Evolutionary conservation across 2,329 filamentous ascomycete species (phyloP).

Genomic region (Cladosporium sp.): DNA sequence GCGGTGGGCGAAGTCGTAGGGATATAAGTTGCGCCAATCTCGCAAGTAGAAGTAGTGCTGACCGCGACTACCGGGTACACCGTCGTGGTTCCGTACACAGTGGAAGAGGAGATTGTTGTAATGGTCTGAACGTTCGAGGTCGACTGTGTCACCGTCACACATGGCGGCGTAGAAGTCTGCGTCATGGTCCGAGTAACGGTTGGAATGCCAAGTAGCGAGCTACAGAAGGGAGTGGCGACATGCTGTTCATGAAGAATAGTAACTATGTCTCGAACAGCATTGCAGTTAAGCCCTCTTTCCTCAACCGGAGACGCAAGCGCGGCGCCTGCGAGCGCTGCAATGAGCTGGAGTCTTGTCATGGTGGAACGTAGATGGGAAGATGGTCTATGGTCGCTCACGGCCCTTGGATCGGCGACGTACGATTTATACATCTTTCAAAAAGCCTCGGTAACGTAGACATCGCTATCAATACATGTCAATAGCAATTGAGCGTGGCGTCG

Average conservation of each 20-base stretch:
- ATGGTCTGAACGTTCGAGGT: constrained; percentile 1
- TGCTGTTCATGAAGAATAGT: constrained; percentile 5
- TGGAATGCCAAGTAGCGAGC: neutral
- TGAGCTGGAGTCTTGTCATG: neutral
- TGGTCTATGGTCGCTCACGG: neutral
- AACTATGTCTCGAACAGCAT: constrained; percentile 3
- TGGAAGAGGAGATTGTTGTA: neutral
- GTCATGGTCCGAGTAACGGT: neutral
- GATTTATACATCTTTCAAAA: neutral
- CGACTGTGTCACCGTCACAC: neutral
- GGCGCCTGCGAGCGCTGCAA: neutral
- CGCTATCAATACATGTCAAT: neutral
- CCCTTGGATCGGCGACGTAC: neutral
- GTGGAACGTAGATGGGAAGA: no score
- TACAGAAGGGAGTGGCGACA: constrained; percentile 10
- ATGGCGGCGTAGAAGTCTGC: neutral
- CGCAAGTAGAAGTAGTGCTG: constrained; percentile 1
- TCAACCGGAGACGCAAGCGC: neutral
- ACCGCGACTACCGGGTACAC: constrained; percentile 10
- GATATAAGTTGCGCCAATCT: neutral
- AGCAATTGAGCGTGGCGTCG: no score
- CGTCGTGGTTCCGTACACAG: neutral
- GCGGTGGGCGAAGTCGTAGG: neutral
- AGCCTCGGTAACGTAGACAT: neutral
- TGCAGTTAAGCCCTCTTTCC: neutral